These are phyloP conservation scores for Allomyces javanicus DNA, from an alignment of 192 early-diverging fungal species.

Conservation along the genomic window DNA sequence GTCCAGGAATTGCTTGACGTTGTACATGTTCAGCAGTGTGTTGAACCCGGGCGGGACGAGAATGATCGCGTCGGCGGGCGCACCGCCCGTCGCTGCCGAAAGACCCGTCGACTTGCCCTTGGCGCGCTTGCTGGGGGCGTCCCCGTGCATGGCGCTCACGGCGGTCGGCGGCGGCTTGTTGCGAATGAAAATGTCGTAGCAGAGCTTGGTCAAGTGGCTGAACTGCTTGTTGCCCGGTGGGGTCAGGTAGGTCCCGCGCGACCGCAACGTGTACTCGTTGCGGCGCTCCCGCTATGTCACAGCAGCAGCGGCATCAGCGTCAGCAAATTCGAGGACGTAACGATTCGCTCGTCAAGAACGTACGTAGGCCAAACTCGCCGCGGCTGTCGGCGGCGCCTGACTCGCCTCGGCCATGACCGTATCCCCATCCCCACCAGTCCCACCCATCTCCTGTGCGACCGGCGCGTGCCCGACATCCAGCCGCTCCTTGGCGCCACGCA, in stretches of 20 bases:
- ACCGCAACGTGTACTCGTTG: not conserved
- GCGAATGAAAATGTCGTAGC: not conserved
- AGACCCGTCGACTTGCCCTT: not conserved
- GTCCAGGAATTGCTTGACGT: not conserved
- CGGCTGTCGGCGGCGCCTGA: too few relatives aligned
- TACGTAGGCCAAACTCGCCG: too few relatives aligned
- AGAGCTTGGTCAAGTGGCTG: not conserved
- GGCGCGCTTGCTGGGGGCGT: not conserved
- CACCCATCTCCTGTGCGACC: too few relatives aligned
- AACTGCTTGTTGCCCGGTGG: not conserved
- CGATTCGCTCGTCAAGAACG: too few relatives aligned
- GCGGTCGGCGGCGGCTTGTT: not conserved
- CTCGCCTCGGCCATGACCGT: too few relatives aligned
- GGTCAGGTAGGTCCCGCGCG: not conserved
- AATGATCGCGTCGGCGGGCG: not conserved
- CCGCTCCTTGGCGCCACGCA: not conserved
- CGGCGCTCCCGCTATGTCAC: not conserved
- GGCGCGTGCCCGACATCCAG: too few relatives aligned
- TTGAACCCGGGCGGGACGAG: not conserved
- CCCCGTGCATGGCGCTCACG: not conserved
- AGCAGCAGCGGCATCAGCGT: too few relatives aligned
- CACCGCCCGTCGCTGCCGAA: not conserved
- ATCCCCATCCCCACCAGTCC: too few relatives aligned
- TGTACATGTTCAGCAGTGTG: not conserved
- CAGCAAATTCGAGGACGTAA: too few relatives aligned